A percentile compares a stretch with the other conserved stretches of the same genome.
Conservation (phyloP, 2,329 filamentous ascomycete genomes). For the Ophidiomyces ophidiicola region DNA sequence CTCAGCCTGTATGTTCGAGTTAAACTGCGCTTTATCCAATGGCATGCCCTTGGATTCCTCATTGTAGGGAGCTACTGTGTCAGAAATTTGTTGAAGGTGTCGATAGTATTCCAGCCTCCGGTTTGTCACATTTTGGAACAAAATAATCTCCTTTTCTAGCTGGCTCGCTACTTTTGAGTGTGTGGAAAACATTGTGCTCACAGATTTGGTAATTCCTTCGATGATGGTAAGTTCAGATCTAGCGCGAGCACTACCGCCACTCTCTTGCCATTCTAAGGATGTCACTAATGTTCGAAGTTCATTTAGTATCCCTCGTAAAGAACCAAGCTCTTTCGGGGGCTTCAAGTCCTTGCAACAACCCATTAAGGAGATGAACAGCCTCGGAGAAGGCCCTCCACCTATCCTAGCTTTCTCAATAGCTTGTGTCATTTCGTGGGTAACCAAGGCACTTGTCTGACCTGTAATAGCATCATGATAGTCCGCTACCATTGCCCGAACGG, state of each 20-base stretch:
- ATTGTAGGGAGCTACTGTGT: constrained; percentile 66
- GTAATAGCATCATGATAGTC: constrained; percentile 68
- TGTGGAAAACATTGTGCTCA: constrained; percentile 41
- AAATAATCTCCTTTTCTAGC: constrained; percentile 55
- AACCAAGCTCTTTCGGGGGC: constrained; percentile 41
- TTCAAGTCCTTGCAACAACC: constrained; percentile 35
- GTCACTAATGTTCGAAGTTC: constrained; percentile 55
- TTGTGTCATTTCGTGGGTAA: constrained; percentile 57
- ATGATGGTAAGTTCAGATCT: constrained; percentile 54
- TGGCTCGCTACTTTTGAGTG: constrained; percentile 42
- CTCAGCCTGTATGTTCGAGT: constrained; percentile 36
- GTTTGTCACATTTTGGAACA: constrained; percentile 71
- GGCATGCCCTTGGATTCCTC: constrained; percentile 45
- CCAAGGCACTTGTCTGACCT: constrained; percentile 62
- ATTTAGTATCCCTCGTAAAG: constrained; percentile 57
- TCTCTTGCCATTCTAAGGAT: constrained; percentile 47
- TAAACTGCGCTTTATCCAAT: constrained; percentile 41
- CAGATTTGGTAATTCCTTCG: constrained; percentile 48
- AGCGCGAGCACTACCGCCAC: constrained; percentile 43
- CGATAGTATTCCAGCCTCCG: constrained; percentile 77
- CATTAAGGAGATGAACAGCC: constrained; percentile 44
- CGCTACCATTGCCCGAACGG: constrained; percentile 59
- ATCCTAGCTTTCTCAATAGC: constrained; percentile 50
- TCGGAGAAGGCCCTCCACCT: constrained; percentile 58
- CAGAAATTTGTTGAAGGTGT: constrained; percentile 81